Evolutionary conservation across 2,329 filamentous ascomycete species (phyloP).

Genomic region (Didymella keratinophila): DNA sequence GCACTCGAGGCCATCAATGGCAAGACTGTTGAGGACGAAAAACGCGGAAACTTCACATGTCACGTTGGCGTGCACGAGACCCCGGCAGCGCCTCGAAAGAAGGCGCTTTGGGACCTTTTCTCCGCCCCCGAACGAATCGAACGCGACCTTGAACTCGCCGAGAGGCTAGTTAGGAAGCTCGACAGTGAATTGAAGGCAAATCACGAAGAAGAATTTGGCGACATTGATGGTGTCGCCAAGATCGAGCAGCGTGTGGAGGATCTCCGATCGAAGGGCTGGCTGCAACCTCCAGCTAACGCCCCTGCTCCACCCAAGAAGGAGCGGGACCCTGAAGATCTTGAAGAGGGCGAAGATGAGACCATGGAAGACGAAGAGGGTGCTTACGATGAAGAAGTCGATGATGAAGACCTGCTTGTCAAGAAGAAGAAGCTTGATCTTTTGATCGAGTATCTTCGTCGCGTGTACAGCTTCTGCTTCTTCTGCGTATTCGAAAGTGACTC

Average conservation of each 20-base stretch:
- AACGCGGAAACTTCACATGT: constrained; percentile 94
- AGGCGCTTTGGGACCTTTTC: constrained; percentile 95
- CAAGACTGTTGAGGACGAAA: constrained; percentile 94
- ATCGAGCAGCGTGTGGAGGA: constrained; percentile 89
- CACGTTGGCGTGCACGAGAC: constrained; percentile 97
- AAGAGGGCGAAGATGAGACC: constrained; percentile 75
- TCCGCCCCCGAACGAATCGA: constrained; percentile 93
- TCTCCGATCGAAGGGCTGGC: constrained; percentile 75
- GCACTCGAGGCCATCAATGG: constrained; percentile 95
- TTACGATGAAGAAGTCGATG: constrained; percentile 81
- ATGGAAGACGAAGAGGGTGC: constrained; percentile 71
- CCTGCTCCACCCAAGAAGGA: constrained; percentile 65
- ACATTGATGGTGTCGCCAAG: constrained; percentile 72
- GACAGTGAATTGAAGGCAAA: constrained; percentile 82
- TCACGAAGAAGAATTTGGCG: constrained; percentile 54
- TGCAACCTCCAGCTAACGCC: constrained; percentile 70
- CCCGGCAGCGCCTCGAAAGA: constrained; percentile 84
- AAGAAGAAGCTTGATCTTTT: constrained; percentile 97
- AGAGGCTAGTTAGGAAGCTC: constrained; percentile 81
- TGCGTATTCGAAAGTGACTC: constrained; percentile 99
- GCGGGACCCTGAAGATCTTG: constrained; percentile 69
- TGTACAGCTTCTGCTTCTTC: constrained; percentile 99
- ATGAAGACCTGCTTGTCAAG: constrained; percentile 86
- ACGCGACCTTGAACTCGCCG: constrained; percentile 84
- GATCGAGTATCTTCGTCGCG: constrained; percentile 94